Conservation (phyloP, 495 filamentous ascomycete genomes). For the Trichoderma orchidacearum region DNA sequence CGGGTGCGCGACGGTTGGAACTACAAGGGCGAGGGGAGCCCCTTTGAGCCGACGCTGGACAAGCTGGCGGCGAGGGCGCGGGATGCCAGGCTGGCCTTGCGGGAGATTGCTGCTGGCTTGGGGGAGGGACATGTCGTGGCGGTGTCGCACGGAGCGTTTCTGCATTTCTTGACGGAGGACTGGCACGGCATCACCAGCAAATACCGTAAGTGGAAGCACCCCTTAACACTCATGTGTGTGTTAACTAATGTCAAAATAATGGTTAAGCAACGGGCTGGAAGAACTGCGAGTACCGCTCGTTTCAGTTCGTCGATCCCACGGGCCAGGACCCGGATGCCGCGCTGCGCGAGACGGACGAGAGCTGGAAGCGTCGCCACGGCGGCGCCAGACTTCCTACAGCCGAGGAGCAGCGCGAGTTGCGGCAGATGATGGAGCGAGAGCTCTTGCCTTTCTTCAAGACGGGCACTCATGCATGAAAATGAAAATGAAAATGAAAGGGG, state of each 20-base stretch:
- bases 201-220: constrained; percentile 29
- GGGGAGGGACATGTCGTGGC: constrained; percentile 43
- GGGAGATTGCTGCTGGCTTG: constrained; percentile 30
- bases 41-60: constrained; percentile 41
- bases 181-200: constrained; percentile 50
- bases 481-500: not conserved
- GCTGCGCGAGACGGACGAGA: constrained; percentile 42
- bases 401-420: constrained; percentile 24
- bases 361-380: constrained; percentile 37
- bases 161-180: constrained; percentile 68
- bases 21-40: constrained; percentile 39
- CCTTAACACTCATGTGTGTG: not conserved
- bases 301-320: constrained; percentile 45
- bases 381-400: constrained; percentile 30
- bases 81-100: constrained; percentile 54
- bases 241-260: not conserved
- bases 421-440: constrained; percentile 7
- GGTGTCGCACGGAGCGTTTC: constrained; percentile 33
- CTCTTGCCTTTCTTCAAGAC: not conserved
- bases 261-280: constrained; percentile 65
- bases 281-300: constrained; percentile 74
- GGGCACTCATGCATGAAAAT: not conserved
- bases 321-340: constrained; percentile 45
- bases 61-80: constrained; percentile 51
- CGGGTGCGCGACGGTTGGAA: constrained; percentile 55